Evolutionary conservation across 176 grass and related monocot species (phyloP), one percentile per base, ranked within the genome.

Genomic region (Oryza glaberrima): DNA sequence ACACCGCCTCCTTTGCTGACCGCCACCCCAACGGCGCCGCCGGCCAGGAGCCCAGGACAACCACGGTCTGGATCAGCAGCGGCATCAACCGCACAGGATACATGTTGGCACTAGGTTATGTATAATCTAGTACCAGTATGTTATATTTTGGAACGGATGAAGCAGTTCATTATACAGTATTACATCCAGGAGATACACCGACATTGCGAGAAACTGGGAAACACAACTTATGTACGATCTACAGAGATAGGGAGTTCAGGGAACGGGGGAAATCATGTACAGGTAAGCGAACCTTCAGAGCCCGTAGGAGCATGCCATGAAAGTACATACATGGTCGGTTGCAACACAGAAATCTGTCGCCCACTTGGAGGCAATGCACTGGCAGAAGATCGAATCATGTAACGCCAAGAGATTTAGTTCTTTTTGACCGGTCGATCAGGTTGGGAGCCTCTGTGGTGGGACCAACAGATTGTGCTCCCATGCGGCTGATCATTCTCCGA

Each of bases 71-170:
- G 30, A 81, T 22, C 11, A 89, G 77, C 52, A 81, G 2, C 1
- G 82, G 77, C 64, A 85, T 82, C 88, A 82, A 89, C 65, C 82
- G 19, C 34, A 85, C 82, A 1, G 69, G 56, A 23, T 85, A 89
- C 12, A 89, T 17, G 66, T 89, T 82, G 0, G 88, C 82, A 40
- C 38, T 40, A 7, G 38, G 6, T 40, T 40, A 5, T 38, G 38
- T 40, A 1, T 40, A 40, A 40, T 40, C 7, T 40, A 40, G 35
- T 40, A 40, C 7, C 7, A 40, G 38, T 40, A 1, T 40, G 1
- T 7, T 40, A 40, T 40, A 40, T 40, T 40, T 40, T 40, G 7
- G 38, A 38, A 38, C 36, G 4, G 6, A 38, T 38, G 36, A 6
- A 40, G 7, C 38, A 40, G 38, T 7, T 40, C 38, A 40, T 40